Evolutionary conservation across 768 basidiomycete genomes (phyloP).

Genomic region (Pleurotus giganteus): DNA sequence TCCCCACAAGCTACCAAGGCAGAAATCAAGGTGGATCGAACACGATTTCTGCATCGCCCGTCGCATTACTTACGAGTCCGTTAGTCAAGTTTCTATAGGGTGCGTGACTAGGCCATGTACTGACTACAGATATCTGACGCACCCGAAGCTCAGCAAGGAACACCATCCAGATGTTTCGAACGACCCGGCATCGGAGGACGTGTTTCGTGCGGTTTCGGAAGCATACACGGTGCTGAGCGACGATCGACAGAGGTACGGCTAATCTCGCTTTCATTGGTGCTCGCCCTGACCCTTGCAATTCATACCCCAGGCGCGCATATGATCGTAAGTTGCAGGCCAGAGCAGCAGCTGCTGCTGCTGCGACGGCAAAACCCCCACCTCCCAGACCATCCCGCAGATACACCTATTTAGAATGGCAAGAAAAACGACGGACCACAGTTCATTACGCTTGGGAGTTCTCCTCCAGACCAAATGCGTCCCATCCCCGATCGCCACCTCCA

Average conservation of each 20-base stretch:
- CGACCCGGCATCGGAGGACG: conserved; percentile 34
- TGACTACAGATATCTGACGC: background rate
- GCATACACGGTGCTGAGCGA: conserved; percentile 44
- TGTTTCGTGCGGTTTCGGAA: conserved; percentile 39
- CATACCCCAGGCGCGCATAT: conserved; percentile 37
- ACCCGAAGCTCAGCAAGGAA: conserved; percentile 31
- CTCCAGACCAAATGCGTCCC: background rate
- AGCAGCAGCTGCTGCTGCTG: conserved; percentile 11
- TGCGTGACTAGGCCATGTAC: conserved; percentile 11
- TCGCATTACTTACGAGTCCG: background rate
- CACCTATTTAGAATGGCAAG: conserved; percentile 18
- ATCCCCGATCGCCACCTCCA: conserved; percentile 7
- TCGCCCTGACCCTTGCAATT: background rate
- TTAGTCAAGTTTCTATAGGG: conserved; percentile 43
- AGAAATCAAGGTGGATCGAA: conserved; percentile 37
- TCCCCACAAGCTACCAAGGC: conserved; percentile 35
- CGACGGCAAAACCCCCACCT: conserved; percentile 13
- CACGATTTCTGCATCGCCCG: background rate
- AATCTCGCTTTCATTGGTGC: background rate
- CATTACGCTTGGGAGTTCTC: conserved; percentile 8
- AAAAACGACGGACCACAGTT: conserved; percentile 18
- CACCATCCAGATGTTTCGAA: conserved; percentile 50
- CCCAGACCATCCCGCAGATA: conserved; percentile 12
- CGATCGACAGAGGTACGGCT: conserved; percentile 38
- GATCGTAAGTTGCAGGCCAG: conserved; percentile 36